phyloP scores from a whole-genome alignment of 257 asterid species.

The Mitragyna speciosa region DNA sequence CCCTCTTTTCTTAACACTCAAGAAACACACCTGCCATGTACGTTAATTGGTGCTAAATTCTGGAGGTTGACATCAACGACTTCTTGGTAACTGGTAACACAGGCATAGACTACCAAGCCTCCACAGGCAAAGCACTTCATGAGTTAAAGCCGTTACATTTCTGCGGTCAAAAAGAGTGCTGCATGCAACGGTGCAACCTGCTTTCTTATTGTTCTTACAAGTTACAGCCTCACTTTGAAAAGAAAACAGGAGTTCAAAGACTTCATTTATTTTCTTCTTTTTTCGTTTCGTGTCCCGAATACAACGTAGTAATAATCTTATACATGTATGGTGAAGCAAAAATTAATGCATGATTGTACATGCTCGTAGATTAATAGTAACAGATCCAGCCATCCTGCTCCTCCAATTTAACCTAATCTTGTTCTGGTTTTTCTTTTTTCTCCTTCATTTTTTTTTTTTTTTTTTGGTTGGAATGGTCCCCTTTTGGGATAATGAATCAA shows the following conservation, averaged over 20 bases:
- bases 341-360: too few relatives aligned
- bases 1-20: not conserved
- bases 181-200: not conserved
- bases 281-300: not conserved
- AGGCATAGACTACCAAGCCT: not conserved
- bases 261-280: not conserved
- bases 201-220: not conserved
- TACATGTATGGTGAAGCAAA: too few relatives aligned
- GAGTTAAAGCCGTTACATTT: not conserved
- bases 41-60: not conserved
- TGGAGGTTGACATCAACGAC: not conserved
- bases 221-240: not conserved
- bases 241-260: too few relatives aligned
- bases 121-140: slow-evolving; percentile 4
- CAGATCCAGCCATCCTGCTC: too few relatives aligned
- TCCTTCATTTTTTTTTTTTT: too few relatives aligned
- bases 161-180: not conserved
- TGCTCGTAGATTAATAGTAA: too few relatives aligned
- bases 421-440: too few relatives aligned
- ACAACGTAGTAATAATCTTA: too few relatives aligned
- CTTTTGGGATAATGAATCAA: too few relatives aligned
- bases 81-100: not conserved
- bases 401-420: too few relatives aligned
- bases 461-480: too few relatives aligned
- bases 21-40: not conserved